Evolutionary conservation across 495 filamentous ascomycete species (phyloP), one percentile per base, ranked within the genome.

Genomic region (Parathielavia appendiculata): DNA sequence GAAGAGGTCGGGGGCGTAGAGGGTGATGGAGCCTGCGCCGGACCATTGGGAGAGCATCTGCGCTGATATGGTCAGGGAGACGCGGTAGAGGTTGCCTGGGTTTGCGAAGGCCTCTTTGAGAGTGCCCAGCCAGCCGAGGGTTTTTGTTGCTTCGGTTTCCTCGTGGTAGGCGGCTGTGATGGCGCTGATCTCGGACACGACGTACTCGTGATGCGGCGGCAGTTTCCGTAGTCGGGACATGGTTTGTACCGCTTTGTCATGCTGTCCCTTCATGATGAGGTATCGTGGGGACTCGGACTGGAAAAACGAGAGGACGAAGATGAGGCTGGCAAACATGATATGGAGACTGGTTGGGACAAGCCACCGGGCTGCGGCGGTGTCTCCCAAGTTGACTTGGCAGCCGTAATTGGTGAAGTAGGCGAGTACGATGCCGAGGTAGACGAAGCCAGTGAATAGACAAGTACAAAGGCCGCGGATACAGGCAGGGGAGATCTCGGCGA

Each of bases 261-360:
- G 62, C 16, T 78, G 69, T 13, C 77, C 78, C 10, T 70, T 63
- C 70, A 82, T 81, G 66, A 81, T 72, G 20, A 85, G 72, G 62
- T 73, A 83, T 1, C 83, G 77, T 0, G 84, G 82, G 48, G 79
- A 80, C 65, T 90, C 86, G 54, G 78, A 77, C 40, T 85, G 80
- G 51, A 86, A 73, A 66, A 89, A 82, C 4, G 82, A 81, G 34
- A 88, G 75, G 52, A 80, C 54, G 61, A 86, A 78, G 66, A 90
- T 85, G 20, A 90, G 69, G 0, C 81, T 78, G 6, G 86, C 84
- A 63, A 90, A 89, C 32, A 89, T 86, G 70, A 91, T 80, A 57
- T 91, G 86, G 22, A 88, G 69, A 59, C 80, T 83, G 4, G 82
- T 88, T 0, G 86, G 84, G n/a, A 85, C 80, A 5, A 78, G 73